Percentiles rank a stretch among this genome's conserved stretches.
phyloP scores from a whole-genome alignment of 2,329 filamentous ascomycete genomes.

The Plenodomus biglobosus region DNA sequence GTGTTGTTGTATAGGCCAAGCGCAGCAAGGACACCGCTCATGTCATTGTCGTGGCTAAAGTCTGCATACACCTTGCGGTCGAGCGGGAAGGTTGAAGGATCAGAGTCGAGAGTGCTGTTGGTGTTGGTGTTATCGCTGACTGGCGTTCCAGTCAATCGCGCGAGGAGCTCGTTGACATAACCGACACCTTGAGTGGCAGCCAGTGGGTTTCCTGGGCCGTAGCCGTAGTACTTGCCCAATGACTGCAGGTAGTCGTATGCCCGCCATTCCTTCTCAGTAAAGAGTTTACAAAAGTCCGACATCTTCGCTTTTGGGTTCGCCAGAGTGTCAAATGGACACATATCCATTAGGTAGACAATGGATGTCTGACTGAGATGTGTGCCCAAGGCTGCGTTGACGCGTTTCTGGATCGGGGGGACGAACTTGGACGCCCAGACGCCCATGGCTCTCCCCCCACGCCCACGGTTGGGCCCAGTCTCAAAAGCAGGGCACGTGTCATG shows the following conservation, averaged over 20 bases:
- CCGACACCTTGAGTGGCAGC: slow-evolving; percentile 85
- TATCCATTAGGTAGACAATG: slow-evolving; percentile 76
- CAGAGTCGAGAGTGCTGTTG: slow-evolving; percentile 73
- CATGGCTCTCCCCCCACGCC: slow-evolving; percentile 53
- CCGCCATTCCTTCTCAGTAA: slow-evolving; percentile 71
- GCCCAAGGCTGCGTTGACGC: slow-evolving; percentile 71
- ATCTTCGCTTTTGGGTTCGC: slow-evolving; percentile 54
- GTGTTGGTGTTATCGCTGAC: slow-evolving; percentile 74
- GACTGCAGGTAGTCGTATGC: slow-evolving; percentile 80
- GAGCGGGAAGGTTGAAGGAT: slow-evolving; percentile 72
- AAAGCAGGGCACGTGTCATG: slow-evolving; percentile 73
- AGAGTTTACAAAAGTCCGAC: slow-evolving; percentile 75
- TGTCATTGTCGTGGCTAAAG: slow-evolving; percentile 89
- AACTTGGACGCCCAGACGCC: slow-evolving; percentile 66
- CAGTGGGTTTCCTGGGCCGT: slow-evolving; percentile 72
- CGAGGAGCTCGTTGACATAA: slow-evolving; percentile 83
- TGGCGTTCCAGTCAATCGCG: slow-evolving; percentile 69
- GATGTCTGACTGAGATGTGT: slow-evolving; percentile 65
- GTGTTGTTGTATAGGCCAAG: slow-evolving; percentile 76
- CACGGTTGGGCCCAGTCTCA: slow-evolving; percentile 58
- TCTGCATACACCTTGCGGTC: slow-evolving; percentile 72
- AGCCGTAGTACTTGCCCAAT: slow-evolving; percentile 83
- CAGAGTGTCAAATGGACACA: slow-evolving; percentile 85
- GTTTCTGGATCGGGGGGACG: slow-evolving; percentile 64
- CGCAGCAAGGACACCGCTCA: slow-evolving; percentile 74